phyloP scores from a whole-genome alignment of 108 stramenopile genomes.

The Conticribra guillardii region DNA sequence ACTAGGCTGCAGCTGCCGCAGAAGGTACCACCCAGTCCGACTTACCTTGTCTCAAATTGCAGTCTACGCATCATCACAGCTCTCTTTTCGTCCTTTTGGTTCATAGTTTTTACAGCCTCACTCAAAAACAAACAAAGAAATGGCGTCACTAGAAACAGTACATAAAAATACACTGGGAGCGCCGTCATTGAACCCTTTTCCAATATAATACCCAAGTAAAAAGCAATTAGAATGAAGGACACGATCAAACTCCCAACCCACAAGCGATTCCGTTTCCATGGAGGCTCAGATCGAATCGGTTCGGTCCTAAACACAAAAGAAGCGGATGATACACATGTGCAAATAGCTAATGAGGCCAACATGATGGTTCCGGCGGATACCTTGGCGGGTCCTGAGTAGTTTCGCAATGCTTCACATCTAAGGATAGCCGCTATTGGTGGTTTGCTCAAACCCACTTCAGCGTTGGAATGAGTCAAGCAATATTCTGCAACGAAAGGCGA shows the following conservation, averaged over 20 bases:
- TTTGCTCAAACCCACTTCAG: background rate
- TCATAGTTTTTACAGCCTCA: conserved; percentile 67
- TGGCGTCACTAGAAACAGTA: conserved; percentile 57
- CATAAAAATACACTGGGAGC: conserved; percentile 77
- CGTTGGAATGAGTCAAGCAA: conserved; percentile 8
- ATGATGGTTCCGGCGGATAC: conserved; percentile 57
- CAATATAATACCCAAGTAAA: conserved; percentile 51
- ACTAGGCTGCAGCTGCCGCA: background rate
- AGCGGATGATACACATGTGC: conserved; percentile 61
- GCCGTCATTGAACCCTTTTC: conserved; percentile 44
- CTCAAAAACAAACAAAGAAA: conserved; percentile 58
- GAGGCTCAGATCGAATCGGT: conserved; percentile 55
- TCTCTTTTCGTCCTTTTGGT: conserved; percentile 58
- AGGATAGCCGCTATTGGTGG: conserved; percentile 39
- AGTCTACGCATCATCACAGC: conserved; percentile 84
- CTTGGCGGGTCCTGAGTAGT: conserved; percentile 64
- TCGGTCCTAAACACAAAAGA: conserved; percentile 69
- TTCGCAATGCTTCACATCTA: conserved; percentile 65
- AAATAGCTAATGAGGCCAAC: conserved; percentile 65
- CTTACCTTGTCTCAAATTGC: conserved; percentile 84
- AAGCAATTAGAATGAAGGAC: conserved; percentile 35
- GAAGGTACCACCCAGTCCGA: conserved; percentile 1
- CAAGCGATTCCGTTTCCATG: conserved; percentile 68
- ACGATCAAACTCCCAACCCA: conserved; percentile 53
- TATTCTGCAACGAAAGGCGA: conserved; percentile 32